A percentile compares a stretch with the other conserved stretches of the same genome.
phyloP scores from a whole-genome alignment of 2,329 filamentous ascomycete genomes.

The Neonectria coccinea region DNA sequence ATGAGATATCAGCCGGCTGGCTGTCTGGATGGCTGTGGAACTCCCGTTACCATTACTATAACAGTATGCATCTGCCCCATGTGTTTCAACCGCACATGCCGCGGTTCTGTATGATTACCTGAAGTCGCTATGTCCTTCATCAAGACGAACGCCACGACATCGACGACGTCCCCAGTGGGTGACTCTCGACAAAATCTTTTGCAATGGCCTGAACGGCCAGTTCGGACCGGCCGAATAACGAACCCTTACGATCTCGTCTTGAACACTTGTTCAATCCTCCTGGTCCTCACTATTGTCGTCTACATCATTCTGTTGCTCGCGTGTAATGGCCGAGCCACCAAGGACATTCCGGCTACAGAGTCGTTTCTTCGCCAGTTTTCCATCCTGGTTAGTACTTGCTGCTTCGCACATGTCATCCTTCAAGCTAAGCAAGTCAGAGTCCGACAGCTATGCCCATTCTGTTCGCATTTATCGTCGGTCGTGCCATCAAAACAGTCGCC shows the following conservation, averaged over 20 bases:
- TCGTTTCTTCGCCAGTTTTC: too few species aligned
- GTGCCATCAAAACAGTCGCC: slow-evolving; percentile 16
- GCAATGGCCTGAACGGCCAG: slow-evolving; percentile 8
- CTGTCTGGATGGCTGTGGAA: background rate
- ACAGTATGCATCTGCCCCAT: background rate
- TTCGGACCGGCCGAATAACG: accelerated
- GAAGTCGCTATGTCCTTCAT: slow-evolving; percentile 6
- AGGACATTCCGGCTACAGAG: too few species aligned
- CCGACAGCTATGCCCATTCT: slow-evolving; percentile 24
- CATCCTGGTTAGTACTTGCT: too few species aligned
- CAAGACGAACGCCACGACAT: background rate
- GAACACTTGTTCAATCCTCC: too few species aligned
- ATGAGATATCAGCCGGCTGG: background rate
- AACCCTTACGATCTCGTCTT: slow-evolving; percentile 7
- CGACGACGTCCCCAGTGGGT: background rate
- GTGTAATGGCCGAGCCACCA: too few species aligned
- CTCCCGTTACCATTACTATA: background rate
- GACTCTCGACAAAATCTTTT: background rate
- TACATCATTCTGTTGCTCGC: too few species aligned
- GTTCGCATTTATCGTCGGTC: slow-evolving; percentile 24
- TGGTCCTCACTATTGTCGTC: too few species aligned
- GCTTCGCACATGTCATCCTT: too few species aligned
- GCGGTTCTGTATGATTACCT: background rate
- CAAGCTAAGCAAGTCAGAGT: too few species aligned
- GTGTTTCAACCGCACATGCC: background rate